phyloP scores from a whole-genome alignment of 352 stramenopile species.

The Aphanomyces cochlioides region DNA sequence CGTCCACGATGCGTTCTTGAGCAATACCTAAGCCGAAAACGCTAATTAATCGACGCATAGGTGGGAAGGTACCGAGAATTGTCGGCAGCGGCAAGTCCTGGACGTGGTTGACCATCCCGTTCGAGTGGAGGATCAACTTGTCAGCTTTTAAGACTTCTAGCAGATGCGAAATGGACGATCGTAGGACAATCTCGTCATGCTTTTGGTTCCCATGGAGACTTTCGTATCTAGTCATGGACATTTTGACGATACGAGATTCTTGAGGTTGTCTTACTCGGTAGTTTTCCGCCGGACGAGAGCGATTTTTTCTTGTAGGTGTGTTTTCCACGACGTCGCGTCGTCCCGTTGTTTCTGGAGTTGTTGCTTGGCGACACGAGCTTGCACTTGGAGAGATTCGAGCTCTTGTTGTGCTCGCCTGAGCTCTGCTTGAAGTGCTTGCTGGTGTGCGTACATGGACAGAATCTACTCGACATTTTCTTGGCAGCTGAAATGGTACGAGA shows the following conservation, averaged over 20 bases:
- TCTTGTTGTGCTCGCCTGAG: conserved; percentile 19
- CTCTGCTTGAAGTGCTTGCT: conserved; percentile 50
- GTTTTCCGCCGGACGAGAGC: conserved; percentile 10
- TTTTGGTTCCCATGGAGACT: background rate
- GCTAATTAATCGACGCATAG: background rate
- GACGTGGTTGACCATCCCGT: conserved; percentile 8
- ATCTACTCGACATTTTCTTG: conserved; percentile 32
- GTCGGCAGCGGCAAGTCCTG: conserved; percentile 24
- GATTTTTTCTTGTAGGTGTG: conserved; percentile 31
- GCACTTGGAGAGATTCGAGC: conserved; percentile 42
- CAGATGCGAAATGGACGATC: conserved; percentile 21
- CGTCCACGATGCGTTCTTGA: conserved; percentile 29
- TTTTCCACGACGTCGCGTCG: conserved; percentile 39
- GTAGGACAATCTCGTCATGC: conserved; percentile 15
- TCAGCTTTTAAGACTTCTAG: conserved; percentile 27
- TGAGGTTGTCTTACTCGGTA: background rate
- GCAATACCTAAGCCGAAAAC: conserved; percentile 11
- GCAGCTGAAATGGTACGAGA: background rate
- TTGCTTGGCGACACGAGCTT: conserved; percentile 42
- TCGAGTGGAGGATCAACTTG: conserved; percentile 25
- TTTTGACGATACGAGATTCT: background rate
- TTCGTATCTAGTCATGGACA: conserved; percentile 16
- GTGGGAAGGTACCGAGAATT: conserved; percentile 9
- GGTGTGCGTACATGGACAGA: conserved; percentile 61
- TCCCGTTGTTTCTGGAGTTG: conserved; percentile 35